Evolutionary conservation across 208 protist genomes (phyloP).

Genomic region (Acanthamoeba culbertsoni): DNA sequence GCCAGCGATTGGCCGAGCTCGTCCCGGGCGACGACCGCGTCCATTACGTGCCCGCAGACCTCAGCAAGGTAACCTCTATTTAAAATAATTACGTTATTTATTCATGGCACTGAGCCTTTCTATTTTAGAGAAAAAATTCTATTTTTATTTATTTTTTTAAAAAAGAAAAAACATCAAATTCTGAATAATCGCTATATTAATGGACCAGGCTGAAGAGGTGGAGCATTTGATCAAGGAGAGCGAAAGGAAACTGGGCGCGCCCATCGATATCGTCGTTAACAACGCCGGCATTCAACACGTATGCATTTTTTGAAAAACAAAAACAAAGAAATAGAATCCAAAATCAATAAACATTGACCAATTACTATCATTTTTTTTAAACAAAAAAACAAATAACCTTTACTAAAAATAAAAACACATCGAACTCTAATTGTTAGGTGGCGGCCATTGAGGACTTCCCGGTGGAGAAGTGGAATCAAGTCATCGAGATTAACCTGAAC

Average conservation of each 20-base stretch:
- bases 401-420: too few relatives aligned
- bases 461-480: constrained; percentile 34
- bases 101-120: too few relatives aligned
- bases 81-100: too few relatives aligned
- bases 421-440: background rate
- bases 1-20: background rate
- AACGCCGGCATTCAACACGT: constrained; percentile 53
- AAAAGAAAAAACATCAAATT: too few relatives aligned
- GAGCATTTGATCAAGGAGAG: background rate
- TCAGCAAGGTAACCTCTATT: background rate
- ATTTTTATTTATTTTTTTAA: too few relatives aligned
- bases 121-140: too few relatives aligned
- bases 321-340: too few relatives aligned
- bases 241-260: background rate
- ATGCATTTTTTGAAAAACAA: too few relatives aligned
- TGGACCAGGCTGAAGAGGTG: background rate
- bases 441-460: background rate
- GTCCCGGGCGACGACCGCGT: constrained; percentile 10
- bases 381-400: too few relatives aligned
- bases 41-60: constrained; percentile 13
- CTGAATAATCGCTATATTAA: too few relatives aligned
- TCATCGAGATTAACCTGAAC: constrained; percentile 18
- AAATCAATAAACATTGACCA: too few relatives aligned
- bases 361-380: too few relatives aligned
- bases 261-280: constrained; percentile 45